Conservation (phyloP, 164 flowering plant genomes). For the Nymphaea thermarum region DNA sequence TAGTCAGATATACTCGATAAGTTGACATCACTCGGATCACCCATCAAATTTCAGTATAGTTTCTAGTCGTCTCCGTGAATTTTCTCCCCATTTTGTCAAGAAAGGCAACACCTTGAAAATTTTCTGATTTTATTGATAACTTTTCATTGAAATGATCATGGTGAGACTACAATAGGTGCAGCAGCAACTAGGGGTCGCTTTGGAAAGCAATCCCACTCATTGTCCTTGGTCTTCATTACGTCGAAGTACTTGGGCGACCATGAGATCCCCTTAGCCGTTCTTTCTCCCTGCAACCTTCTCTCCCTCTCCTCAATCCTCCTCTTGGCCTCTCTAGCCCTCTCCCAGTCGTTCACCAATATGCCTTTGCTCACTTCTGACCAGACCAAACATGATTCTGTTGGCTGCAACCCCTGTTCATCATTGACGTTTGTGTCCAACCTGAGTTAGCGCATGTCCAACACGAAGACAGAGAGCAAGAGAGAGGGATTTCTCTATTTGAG, state of each 20-base stretch:
- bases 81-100: too few relatives aligned
- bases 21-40: too few relatives aligned
- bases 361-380: constrained; percentile 61
- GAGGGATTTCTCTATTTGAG: too few relatives aligned
- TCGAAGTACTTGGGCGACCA: constrained; percentile 69
- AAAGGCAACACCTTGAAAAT: too few relatives aligned
- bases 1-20: too few relatives aligned
- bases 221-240: constrained; percentile 22
- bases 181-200: constrained; percentile 5
- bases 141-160: background rate
- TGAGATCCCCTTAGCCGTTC: constrained; percentile 26
- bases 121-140: too few relatives aligned
- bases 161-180: constrained; percentile 8
- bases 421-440: background rate
- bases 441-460: background rate
- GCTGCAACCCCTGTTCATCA: constrained; percentile 28
- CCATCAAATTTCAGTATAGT: too few relatives aligned
- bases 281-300: constrained; percentile 38
- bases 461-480: background rate
- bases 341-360: constrained; percentile 56
- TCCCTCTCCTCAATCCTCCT: constrained; percentile 43
- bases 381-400: constrained; percentile 57
- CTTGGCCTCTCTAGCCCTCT: constrained; percentile 65
- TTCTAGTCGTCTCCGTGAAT: too few relatives aligned
- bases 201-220: constrained; percentile 10